Evolutionary conservation across 2,329 filamentous ascomycete genomes (phyloP).

Genomic region (Aspergillus sp.): DNA sequence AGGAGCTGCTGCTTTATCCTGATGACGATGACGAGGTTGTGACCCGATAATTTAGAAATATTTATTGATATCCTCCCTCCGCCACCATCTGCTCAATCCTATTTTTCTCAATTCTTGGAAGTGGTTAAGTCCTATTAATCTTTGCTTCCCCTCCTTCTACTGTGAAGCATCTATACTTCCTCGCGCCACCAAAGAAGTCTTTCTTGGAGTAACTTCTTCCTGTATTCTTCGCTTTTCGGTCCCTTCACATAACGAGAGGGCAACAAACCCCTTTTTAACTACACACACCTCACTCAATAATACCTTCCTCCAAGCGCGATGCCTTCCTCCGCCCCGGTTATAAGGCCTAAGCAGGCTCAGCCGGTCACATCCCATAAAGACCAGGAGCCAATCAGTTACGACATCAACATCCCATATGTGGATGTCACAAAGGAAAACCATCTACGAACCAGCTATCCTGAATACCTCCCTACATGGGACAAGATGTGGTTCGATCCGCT

Average conservation of each 20-base stretch:
- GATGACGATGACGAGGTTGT: conserved; percentile 17
- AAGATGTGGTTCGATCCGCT: conserved; percentile 48
- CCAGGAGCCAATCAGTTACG: conserved; percentile 42
- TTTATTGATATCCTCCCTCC: conserved; percentile 18
- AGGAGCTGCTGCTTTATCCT: conserved; percentile 15
- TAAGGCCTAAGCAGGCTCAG: conserved; percentile 26
- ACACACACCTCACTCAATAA: neutral
- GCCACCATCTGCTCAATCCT: conserved; percentile 1
- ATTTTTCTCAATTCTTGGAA: neutral
- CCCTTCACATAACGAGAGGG: neutral
- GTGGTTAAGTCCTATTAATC: neutral
- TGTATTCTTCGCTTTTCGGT: neutral
- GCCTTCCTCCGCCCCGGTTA: conserved; percentile 34
- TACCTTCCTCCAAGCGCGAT: conserved; percentile 18
- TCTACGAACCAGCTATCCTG: conserved; percentile 42
- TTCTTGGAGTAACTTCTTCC: neutral
- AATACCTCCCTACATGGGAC: conserved; percentile 51
- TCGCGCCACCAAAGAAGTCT: neutral
- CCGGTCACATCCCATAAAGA: conserved; percentile 26
- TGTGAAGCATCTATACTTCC: conserved; percentile 3
- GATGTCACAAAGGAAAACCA: conserved; percentile 39
- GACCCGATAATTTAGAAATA: conserved; percentile 11
- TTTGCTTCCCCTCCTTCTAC: neutral
- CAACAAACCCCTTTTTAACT: neutral
- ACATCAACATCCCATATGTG: conserved; percentile 52